phyloP scores from a whole-genome alignment of 441 rosid genomes.

The Croton setiger region DNA sequence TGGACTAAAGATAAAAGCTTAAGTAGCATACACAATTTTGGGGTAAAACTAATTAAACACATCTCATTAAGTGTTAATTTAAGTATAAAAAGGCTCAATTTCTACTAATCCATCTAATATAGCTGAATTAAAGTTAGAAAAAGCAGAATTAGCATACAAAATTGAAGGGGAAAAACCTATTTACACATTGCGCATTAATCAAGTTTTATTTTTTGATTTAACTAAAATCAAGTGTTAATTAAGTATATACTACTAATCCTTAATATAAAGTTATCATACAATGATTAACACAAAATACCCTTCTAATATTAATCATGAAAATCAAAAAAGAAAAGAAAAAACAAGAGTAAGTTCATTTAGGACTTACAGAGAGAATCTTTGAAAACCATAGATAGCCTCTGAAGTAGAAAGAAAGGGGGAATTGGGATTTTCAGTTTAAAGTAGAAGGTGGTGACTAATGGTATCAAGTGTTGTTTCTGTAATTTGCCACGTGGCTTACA shows the following conservation, averaged over 20 bases:
- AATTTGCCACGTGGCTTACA: constrained; percentile 6
- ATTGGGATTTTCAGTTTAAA: neutral
- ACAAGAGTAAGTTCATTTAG: neutral
- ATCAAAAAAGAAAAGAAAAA: neutral
- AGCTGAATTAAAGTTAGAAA: no score
- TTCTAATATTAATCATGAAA: neutral
- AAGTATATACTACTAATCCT: no score
- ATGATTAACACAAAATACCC: neutral
- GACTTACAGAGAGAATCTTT: constrained; percentile 17
- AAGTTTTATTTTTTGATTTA: no score
- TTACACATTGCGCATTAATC: no score
- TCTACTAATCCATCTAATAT: neutral
- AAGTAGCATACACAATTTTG: neutral
- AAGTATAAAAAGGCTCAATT: neutral
- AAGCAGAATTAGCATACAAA: no score
- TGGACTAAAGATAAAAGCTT: neutral
- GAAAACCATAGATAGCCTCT: neutral
- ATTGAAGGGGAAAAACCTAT: no score
- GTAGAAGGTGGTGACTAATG: neutral
- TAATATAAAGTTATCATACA: neutral
- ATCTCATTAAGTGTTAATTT: neutral
- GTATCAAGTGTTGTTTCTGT: neutral
- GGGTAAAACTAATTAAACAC: neutral
- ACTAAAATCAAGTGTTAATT: no score
- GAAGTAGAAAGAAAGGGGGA: neutral